phyloP scores from a whole-genome alignment of 371 early-diverging fungal genomes.

The Mortierella sp. region DNA sequence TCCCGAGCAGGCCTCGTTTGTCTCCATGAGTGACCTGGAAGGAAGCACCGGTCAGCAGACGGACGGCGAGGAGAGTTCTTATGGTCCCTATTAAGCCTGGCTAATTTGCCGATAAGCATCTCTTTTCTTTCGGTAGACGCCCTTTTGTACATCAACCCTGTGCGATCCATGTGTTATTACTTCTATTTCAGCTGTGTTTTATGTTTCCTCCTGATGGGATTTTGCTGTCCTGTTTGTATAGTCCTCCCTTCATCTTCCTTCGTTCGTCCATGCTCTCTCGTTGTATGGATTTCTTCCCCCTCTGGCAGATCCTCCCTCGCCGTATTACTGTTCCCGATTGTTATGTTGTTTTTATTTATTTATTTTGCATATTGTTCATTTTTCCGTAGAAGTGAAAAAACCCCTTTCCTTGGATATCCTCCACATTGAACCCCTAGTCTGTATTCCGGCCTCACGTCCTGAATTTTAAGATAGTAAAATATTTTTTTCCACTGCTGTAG shows the following conservation, averaged over 20 bases:
- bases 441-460: background rate
- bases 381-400: background rate
- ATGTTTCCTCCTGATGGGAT: no score
- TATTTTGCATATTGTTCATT: conserved; percentile 5
- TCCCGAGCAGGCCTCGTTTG: conserved; percentile 57
- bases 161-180: no score
- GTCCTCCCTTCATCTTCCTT: no score
- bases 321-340: background rate
- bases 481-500: no score
- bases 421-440: conserved; percentile 16
- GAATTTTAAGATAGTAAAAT: no score
- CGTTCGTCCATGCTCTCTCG: background rate
- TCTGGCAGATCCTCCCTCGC: background rate
- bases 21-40: conserved; percentile 55
- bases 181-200: no score
- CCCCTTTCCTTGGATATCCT: conserved; percentile 46
- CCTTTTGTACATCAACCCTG: background rate
- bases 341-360: conserved; percentile 6
- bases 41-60: conserved; percentile 51
- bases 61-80: conserved; percentile 53
- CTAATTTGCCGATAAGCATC: background rate
- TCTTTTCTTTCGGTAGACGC: background rate
- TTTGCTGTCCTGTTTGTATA: no score
- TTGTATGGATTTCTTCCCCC: conserved; percentile 10
- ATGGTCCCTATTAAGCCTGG: conserved; percentile 36